Percentiles rank a stretch among this genome's conserved stretches.
These are phyloP conservation scores for Kwoniella dejecticola DNA, from an alignment of 768 basidiomycete genomes.

Conservation along the genomic window DNA sequence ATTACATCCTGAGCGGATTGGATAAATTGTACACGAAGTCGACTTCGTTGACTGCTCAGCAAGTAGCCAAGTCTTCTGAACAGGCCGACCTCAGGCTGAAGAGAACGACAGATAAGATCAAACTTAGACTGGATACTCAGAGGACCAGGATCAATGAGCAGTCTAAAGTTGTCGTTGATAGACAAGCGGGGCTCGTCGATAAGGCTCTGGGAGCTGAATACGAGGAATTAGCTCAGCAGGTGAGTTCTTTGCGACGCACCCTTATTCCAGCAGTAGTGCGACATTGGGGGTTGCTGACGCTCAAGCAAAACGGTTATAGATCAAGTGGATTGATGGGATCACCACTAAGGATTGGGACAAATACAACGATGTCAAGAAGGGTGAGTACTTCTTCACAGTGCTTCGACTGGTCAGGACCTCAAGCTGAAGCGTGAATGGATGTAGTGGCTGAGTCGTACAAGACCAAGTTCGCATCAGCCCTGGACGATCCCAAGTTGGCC, in stretches of 20 bases:
- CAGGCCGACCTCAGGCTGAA: conserved; percentile 37
- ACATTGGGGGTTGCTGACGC: too few relatives aligned
- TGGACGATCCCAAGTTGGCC: conserved; percentile 10
- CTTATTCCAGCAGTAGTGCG: not conserved
- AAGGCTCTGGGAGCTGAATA: conserved; percentile 26
- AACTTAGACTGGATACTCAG: conserved; percentile 24
- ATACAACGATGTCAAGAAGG: conserved; percentile 19
- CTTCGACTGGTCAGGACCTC: not conserved
- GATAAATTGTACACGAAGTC: conserved; percentile 47
- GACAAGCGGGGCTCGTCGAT: conserved; percentile 25
- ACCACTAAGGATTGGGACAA: conserved; percentile 37
- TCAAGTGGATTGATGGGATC: conserved; percentile 42
- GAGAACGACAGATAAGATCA: conserved; percentile 28
- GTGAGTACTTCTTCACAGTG: conserved; percentile 2
- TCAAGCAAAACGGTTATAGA: too few relatives aligned
- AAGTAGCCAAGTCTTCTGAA: conserved; percentile 28
- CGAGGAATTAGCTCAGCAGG: conserved; percentile 28
- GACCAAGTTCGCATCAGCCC: conserved; percentile 14
- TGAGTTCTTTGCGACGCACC: conserved; percentile 18
- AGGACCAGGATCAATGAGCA: conserved; percentile 17
- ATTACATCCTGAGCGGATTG: conserved; percentile 40
- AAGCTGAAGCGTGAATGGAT: not conserved
- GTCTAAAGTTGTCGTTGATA: conserved; percentile 21
- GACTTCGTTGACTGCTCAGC: conserved; percentile 31
- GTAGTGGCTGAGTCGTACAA: conserved; percentile 22